These are phyloP conservation scores for Juncus inflexus DNA, from an alignment of 176 grass and related monocot genomes.

Conservation along the genomic window DNA sequence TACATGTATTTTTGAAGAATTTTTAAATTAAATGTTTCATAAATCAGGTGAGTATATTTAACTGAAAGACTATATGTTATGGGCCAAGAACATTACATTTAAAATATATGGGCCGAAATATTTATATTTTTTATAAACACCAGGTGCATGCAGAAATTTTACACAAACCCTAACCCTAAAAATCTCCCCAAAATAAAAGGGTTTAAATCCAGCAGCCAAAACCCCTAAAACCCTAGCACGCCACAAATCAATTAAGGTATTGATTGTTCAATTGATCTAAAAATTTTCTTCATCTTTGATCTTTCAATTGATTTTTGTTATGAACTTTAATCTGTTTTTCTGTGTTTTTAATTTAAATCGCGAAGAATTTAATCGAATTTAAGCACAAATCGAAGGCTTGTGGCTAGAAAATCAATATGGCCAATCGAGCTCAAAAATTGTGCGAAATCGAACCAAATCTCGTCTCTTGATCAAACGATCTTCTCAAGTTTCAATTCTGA, in stretches of 20 bases:
- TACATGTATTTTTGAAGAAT: too few species aligned
- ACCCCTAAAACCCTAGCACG: neutral
- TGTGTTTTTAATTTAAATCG: neutral
- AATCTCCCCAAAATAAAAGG: slow-evolving; percentile 11
- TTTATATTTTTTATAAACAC: too few species aligned
- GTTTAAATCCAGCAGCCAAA: neutral
- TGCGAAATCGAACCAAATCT: slow-evolving; percentile 42
- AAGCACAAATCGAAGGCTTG: slow-evolving; percentile 90
- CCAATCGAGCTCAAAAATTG: slow-evolving; percentile 75
- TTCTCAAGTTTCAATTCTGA: slow-evolving; percentile 30
- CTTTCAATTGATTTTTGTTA: neutral
- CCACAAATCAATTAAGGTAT: too few species aligned
- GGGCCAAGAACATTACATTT: too few species aligned
- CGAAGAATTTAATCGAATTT: neutral
- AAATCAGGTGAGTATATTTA: too few species aligned
- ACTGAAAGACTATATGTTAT: too few species aligned
- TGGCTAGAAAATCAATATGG: slow-evolving; percentile 31
- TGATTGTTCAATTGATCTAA: neutral
- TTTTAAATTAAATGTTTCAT: too few species aligned
- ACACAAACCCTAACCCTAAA: slow-evolving; percentile 2
- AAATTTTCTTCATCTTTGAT: neutral
- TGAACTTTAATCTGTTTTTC: neutral
- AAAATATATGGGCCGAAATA: too few species aligned
- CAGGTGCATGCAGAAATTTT: neutral
- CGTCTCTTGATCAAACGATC: slow-evolving; percentile 22